Base-by-base conservation (phyloP, 129 eudicot genomes). In the Lactuca saligna region DNA sequence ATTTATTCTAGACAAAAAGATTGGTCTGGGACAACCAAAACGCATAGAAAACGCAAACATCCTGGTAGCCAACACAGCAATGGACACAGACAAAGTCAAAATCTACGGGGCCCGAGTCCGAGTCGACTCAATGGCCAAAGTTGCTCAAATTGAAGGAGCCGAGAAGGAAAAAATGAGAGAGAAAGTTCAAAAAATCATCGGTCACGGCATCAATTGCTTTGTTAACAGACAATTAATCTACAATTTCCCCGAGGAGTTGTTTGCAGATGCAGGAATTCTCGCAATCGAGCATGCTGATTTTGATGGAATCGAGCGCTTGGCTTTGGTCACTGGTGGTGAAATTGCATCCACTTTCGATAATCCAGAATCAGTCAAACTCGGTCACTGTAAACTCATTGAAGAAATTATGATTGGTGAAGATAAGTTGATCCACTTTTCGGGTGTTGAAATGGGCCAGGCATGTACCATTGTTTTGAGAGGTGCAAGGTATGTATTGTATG, bases 221-320 rank as follows among this genome's bases (percentile, higher is more conserved):
- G 92, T 92, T 1, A 92, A 92, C 79, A 65, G 98, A 32, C 98
- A 92, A 71, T 53, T 92, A 70, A 92, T 92, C 69, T 92, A 92
- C 84, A 92, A 92, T 78, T 92, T 92, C 78, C 98, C 98, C 0
- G 98, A 92, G 59, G 98, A 92, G 69, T 82, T 92, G 25, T 92
- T 92, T 84, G 98, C 98, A 14, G 98, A 92, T 79, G 96, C 98
- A 9, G 98, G 98, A 65, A 80, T 92, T 49, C 98, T 92, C 51
- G 98, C 98, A 46, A 92, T 92, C 38, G 98, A 92, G 82, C 98
- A 92, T 82, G 98, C 98, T 67, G 98, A 92, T 79, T 92, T 92
- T 79, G 98, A 92, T 53, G 98, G 98, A 17, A 92, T 92, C 70
- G 98, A 92, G 72, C 89, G 98, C 7, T 64, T 92, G 61, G 98